Evolutionary conservation across 345 rosid species (phyloP).

Genomic region (Cochlearia excelsa): DNA sequence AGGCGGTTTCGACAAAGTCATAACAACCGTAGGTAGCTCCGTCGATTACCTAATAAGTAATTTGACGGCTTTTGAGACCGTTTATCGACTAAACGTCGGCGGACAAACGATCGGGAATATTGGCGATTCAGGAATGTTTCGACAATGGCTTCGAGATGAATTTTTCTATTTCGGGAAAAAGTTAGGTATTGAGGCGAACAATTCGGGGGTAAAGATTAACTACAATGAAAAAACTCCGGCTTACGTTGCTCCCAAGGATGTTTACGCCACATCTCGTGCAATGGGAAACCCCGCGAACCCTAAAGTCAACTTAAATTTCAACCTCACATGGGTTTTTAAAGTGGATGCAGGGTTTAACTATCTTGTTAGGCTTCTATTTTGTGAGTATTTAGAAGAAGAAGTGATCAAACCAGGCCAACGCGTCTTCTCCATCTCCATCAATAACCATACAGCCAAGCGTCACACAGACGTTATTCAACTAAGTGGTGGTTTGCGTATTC

Average conservation of each 20-base stretch:
- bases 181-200: accelerated
- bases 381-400: constrained; percentile 9
- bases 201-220: background rate
- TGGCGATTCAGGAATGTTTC: constrained; percentile 32
- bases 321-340: constrained; percentile 35
- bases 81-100: constrained; percentile 39
- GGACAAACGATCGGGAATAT: background rate
- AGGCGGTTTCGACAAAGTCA: constrained; percentile 2
- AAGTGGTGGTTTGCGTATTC: constrained; percentile 30
- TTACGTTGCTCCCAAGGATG: constrained; percentile 27
- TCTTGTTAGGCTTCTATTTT: constrained; percentile 40
- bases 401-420: constrained; percentile 1
- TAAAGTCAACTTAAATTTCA: constrained; percentile 2
- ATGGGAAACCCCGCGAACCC: constrained; percentile 11
- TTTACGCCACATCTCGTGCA: constrained; percentile 1
- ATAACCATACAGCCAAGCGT: background rate
- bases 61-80: constrained; percentile 25
- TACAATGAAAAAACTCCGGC: background rate
- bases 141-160: constrained; percentile 28
- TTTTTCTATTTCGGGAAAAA: background rate
- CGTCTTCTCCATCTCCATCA: constrained; percentile 16
- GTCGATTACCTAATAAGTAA: background rate
- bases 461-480: constrained; percentile 13
- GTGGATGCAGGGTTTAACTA: constrained; percentile 35
- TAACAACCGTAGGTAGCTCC: background rate